A percentile compares a stretch with the other conserved stretches of the same genome.
Evolutionary conservation across 345 rosid genomes (phyloP).

Genomic region (Murraya koenigii): DNA sequence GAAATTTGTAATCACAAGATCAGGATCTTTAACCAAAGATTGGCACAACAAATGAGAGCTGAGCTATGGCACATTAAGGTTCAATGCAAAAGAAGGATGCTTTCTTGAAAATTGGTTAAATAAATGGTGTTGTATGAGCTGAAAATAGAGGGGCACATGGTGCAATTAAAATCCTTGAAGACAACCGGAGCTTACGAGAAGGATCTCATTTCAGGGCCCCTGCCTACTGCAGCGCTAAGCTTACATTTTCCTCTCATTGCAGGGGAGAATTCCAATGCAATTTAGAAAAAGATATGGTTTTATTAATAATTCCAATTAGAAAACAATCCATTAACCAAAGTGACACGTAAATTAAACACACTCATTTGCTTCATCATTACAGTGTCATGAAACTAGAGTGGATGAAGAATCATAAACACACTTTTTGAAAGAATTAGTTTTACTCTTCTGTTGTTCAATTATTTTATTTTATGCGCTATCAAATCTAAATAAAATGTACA

Average conservation of each 20-base stretch:
- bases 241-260: neutral
- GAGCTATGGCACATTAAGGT: neutral
- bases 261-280: neutral
- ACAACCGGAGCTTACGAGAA: neutral
- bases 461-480: neutral
- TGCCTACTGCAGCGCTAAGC: neutral
- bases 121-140: neutral
- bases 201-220: neutral
- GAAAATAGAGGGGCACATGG: neutral
- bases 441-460: neutral
- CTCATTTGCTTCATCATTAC: neutral
- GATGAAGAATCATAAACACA: neutral
- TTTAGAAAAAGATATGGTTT: neutral
- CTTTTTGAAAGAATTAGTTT: neutral
- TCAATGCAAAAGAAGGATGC: neutral
- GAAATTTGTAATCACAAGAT: too few relatives aligned
- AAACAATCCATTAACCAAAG: conserved; percentile 3
- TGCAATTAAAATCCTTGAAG: neutral
- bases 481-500: too few relatives aligned
- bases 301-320: neutral
- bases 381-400: neutral
- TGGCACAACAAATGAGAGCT: neutral
- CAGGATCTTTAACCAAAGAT: neutral
- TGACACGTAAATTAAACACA: neutral
- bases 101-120: neutral